Evolutionary conservation across 495 filamentous ascomycete species (phyloP).

Genomic region (Daldinia loculata): DNA sequence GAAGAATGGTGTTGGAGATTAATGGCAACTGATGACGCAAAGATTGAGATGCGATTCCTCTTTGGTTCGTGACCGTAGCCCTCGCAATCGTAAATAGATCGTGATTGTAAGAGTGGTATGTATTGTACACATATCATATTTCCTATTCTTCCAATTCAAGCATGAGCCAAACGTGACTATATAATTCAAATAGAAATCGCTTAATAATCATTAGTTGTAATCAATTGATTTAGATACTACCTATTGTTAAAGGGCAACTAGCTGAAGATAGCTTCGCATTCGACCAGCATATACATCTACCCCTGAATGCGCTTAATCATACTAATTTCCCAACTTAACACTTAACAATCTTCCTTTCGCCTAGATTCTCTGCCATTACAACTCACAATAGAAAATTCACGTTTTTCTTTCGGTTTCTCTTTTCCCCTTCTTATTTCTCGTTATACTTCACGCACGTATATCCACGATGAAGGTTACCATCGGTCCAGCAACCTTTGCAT

Average conservation of each 20-base stretch:
- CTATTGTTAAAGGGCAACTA: too few relatives aligned
- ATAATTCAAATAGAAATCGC: not conserved
- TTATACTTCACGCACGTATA: not conserved
- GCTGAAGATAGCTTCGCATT: too few relatives aligned
- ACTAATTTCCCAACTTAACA: not conserved
- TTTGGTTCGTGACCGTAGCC: too few relatives aligned
- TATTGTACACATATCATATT: too few relatives aligned
- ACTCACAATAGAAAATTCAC: too few relatives aligned
- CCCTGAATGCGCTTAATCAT: too few relatives aligned
- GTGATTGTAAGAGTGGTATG: too few relatives aligned
- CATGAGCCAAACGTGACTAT: not conserved
- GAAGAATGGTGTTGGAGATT: not conserved
- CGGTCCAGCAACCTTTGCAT: not conserved
- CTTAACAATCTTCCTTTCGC: not conserved
- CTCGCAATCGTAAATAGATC: too few relatives aligned
- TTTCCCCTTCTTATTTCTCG: not conserved
- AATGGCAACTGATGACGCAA: not conserved
- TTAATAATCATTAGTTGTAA: too few relatives aligned
- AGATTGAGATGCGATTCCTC: not conserved
- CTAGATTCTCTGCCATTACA: too few relatives aligned
- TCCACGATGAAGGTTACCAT: conserved; percentile 1
- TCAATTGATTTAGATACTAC: not conserved
- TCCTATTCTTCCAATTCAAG: not conserved
- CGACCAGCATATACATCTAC: too few relatives aligned
- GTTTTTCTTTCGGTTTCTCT: too few relatives aligned